phyloP scores from a whole-genome alignment of 2,329 filamentous ascomycete genomes.

The Neofusicoccum sp. region DNA sequence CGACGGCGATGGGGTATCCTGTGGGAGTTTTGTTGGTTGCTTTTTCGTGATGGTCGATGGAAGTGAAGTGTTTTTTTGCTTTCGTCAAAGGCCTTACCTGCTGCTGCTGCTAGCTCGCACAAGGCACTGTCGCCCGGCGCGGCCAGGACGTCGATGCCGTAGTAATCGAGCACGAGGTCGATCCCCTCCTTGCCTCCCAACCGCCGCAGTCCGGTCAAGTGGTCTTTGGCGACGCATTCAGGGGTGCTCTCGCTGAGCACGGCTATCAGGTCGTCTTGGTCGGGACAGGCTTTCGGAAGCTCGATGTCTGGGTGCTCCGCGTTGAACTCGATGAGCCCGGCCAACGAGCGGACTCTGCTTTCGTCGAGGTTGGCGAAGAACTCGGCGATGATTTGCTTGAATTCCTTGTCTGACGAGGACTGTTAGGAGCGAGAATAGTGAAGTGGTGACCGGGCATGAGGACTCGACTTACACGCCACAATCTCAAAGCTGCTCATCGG shows the following conservation, averaged over 20 bases:
- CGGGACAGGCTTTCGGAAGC: slow-evolving; percentile 30
- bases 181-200: slow-evolving; percentile 34
- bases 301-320: slow-evolving; percentile 35
- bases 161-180: slow-evolving; percentile 30
- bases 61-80: neutral
- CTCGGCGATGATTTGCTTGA: slow-evolving; percentile 33
- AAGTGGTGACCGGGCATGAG: neutral
- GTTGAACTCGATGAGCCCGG: slow-evolving; percentile 40
- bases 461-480: slow-evolving; percentile 32
- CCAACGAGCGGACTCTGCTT: slow-evolving; percentile 33
- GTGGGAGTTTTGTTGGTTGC: no score
- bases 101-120: slow-evolving; percentile 35
- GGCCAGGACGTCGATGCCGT: slow-evolving; percentile 33
- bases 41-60: neutral
- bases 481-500: slow-evolving; percentile 35
- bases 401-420: slow-evolving; percentile 29
- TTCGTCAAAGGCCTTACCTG: slow-evolving; percentile 15
- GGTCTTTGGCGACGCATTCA: slow-evolving; percentile 20
- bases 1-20: slow-evolving; percentile 36
- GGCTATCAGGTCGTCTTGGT: slow-evolving; percentile 37
- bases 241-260: slow-evolving; percentile 28
- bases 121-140: slow-evolving; percentile 36
- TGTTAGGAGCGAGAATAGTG: neutral
- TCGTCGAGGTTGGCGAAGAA: slow-evolving; percentile 35
- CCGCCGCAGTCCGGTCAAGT: slow-evolving; percentile 28